phyloP scores from a whole-genome alignment of 768 basidiomycete genomes.

The Auriculariales sp. region DNA sequence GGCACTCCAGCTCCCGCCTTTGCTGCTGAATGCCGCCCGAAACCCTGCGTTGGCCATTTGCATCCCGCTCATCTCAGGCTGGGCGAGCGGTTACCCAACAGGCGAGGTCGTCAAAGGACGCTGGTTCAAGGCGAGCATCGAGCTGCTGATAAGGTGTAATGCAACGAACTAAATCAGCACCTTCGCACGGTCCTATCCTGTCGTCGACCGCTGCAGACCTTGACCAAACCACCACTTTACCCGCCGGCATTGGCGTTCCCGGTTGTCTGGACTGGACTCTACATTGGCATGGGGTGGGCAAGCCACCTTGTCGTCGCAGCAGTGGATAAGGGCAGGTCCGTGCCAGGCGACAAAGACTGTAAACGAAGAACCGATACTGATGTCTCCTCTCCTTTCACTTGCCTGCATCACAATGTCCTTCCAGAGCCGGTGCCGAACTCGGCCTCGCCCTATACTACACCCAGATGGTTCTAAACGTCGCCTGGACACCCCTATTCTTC shows the following conservation, averaged over 20 bases:
- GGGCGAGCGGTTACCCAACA: constrained; percentile 34
- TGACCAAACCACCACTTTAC: constrained; percentile 34
- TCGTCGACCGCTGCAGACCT: constrained; percentile 19
- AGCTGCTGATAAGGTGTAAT: background rate
- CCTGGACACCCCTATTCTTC: constrained; percentile 56
- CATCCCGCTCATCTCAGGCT: constrained; percentile 41
- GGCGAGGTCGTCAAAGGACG: constrained; percentile 30
- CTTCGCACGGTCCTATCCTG: too few species aligned
- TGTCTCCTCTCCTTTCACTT: background rate
- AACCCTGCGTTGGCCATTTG: constrained; percentile 39
- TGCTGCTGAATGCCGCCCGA: background rate
- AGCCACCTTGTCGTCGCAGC: constrained; percentile 45
- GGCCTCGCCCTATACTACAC: constrained; percentile 46
- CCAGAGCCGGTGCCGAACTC: constrained; percentile 26
- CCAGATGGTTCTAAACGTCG: constrained; percentile 41
- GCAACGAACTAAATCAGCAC: too few species aligned
- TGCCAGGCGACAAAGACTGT: too few species aligned
- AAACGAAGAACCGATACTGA: too few species aligned
- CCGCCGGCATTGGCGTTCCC: constrained; percentile 42
- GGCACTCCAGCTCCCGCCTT: background rate
- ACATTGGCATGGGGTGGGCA: constrained; percentile 48
- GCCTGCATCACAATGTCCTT: background rate
- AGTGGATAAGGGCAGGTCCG: constrained; percentile 28
- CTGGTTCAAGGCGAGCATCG: constrained; percentile 42
- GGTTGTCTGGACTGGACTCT: constrained; percentile 41